Evolutionary conservation across 208 protist species (phyloP), one percentile per base, ranked within the genome.

Genomic region (Acanthamoeba culbertsoni): DNA sequence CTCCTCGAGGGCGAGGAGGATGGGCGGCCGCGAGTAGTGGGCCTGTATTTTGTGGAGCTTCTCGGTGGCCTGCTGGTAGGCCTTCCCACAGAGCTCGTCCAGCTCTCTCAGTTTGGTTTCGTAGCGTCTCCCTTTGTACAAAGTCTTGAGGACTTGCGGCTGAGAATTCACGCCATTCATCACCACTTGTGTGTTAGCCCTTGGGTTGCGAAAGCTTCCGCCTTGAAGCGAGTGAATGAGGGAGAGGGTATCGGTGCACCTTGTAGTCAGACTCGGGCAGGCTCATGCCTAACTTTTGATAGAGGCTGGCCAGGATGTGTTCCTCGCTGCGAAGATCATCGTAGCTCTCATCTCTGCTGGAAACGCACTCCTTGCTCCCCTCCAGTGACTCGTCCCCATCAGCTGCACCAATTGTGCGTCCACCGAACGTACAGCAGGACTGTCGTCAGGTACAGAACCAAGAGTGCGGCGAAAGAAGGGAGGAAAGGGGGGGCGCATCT

Each of bases 81-180:
- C 84, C 31, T 91, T 71, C 7, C 43, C 84, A 35, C 84, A 91
- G 55, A 91, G 84, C 59, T 91, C 55, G n/a, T 33, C 55, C 59
- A 91, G 35, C 26, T 91, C 84, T 5, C 84, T 5, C 59, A 91
- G 84, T 28, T 91, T 91, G 3, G 84, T 91, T 12, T 91, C 84
- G 43, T 91, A 91, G 4, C 84, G 84, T 28, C 55, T 33, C 35
- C 84, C 84, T 68, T 91, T 91, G 59, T 91, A 91, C 84, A 91
- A 40, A 51, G 84, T 91, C 46, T 91, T 62, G 23, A 91, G 18
- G 14, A 91, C 46, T 91, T 91, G 84, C 14, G 84, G 84, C 84
- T 91, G 46, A 48, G 20, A 12, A 20, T 51, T n/a, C 10, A 35
- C 20, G 71, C 46, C 33, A 43, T 10, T 53, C 28, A 77, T 7